A percentile compares a stretch with the other conserved stretches of the same genome.
phyloP scores from a whole-genome alignment of 2,329 filamentous ascomycete species.

The Fusarium chaquense region DNA sequence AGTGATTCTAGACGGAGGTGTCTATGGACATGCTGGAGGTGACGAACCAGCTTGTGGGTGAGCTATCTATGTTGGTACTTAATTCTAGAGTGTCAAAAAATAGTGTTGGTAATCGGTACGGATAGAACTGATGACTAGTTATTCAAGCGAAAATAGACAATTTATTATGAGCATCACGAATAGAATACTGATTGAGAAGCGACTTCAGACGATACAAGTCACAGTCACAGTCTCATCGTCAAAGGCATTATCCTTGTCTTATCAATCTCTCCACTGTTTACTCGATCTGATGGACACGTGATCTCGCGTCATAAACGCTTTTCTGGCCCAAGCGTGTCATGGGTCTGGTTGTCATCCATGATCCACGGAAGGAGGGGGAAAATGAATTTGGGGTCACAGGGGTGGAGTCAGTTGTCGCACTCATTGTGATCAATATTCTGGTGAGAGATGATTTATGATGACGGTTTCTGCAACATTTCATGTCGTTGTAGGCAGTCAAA shows the following conservation, averaged over 20 bases:
- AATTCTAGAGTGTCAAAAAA: neutral
- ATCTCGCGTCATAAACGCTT: constrained; percentile 52
- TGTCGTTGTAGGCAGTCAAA: constrained; percentile 8
- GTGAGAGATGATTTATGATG: constrained; percentile 1
- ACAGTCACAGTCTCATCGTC: neutral
- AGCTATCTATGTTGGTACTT: neutral
- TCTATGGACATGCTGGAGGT: constrained; percentile 57
- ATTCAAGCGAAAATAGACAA: neutral
- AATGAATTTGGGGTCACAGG: constrained; percentile 29
- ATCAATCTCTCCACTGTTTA: constrained; percentile 9
- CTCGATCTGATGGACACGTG: constrained; percentile 45
- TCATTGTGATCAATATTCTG: constrained; percentile 1
- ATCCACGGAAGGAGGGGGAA: constrained; percentile 29
- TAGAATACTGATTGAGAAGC: neutral
- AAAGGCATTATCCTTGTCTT: neutral
- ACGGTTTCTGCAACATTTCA: neutral
- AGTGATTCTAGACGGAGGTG: constrained; percentile 69
- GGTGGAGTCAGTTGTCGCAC: constrained; percentile 30
- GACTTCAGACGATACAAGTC: no score
- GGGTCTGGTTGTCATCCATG: constrained; percentile 16
- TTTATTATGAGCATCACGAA: neutral
- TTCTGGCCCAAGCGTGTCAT: constrained; percentile 41
- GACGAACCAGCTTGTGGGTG: constrained; percentile 57
- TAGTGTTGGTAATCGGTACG: neutral
- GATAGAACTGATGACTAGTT: neutral